Evolutionary conservation across 345 rosid species (phyloP).

Genomic region (Citrus trifoliata): DNA sequence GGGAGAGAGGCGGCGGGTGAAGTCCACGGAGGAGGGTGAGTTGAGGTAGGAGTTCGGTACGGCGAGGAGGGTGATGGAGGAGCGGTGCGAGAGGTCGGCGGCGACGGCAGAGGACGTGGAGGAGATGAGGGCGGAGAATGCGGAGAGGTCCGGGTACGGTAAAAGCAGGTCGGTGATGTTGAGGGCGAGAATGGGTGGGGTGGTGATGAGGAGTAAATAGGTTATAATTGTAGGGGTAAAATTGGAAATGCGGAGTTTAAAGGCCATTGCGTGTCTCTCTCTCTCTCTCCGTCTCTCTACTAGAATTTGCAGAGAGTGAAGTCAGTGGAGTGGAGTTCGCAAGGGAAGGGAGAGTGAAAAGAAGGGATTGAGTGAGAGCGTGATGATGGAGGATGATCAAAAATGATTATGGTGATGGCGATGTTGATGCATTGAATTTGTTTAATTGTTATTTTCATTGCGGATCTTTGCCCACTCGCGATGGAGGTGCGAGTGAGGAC

Average conservation of each 20-base stretch:
- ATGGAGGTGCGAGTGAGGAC: neutral
- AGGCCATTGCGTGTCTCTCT: constrained; percentile 27
- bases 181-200: constrained; percentile 36
- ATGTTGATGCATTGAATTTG: constrained; percentile 2
- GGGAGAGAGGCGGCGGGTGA: constrained; percentile 72
- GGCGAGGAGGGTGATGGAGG: constrained; percentile 75
- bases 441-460: neutral
- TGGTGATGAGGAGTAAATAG: constrained; percentile 36
- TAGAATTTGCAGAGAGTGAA: constrained; percentile 3
- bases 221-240: constrained; percentile 39
- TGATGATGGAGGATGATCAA: neutral
- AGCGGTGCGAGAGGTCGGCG: constrained; percentile 52
- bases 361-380: neutral
- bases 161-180: constrained; percentile 72
- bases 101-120: constrained; percentile 44
- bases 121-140: constrained; percentile 49
- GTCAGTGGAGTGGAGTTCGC: neutral
- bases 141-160: constrained; percentile 53
- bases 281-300: neutral
- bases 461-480: neutral
- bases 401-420: constrained; percentile 12
- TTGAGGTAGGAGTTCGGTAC: constrained; percentile 65
- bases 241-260: constrained; percentile 32
- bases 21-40: constrained; percentile 33
- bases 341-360: neutral